Evolutionary conservation across 169 alveolate species (phyloP).

Genomic region (Plasmodium malariae): DNA sequence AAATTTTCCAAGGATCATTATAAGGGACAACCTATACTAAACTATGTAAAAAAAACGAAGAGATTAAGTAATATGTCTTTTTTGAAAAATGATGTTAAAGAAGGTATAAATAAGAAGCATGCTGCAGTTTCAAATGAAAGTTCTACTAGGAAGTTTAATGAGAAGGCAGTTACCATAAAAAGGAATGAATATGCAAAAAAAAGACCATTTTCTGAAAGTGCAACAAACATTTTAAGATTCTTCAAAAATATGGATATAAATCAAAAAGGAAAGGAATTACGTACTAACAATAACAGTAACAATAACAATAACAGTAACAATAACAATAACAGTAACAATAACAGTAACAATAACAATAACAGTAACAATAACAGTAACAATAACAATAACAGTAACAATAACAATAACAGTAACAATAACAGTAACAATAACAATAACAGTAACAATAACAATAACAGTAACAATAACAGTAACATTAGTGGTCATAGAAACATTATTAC

Average conservation of each 20-base stretch:
- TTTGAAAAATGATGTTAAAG: not conserved
- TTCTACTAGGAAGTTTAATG: not conserved
- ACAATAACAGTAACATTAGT: not conserved
- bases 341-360: not conserved
- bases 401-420: not conserved
- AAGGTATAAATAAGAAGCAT: not conserved
- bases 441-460: not conserved
- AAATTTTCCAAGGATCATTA: not conserved
- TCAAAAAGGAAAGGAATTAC: not conserved
- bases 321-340: not conserved
- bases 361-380: not conserved
- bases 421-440: not conserved
- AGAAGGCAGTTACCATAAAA: slow-evolving; percentile 13
- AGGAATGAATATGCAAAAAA: slow-evolving; percentile 23
- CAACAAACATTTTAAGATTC: slow-evolving; percentile 33
- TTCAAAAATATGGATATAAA: slow-evolving; percentile 19
- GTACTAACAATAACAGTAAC: not conserved
- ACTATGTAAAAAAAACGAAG: slow-evolving; percentile 7
- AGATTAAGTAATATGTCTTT: not conserved
- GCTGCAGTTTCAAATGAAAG: not conserved
- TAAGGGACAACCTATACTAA: not conserved
- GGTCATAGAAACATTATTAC: too few species aligned
- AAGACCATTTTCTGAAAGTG: slow-evolving; percentile 54
- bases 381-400: not conserved
- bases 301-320: not conserved